Evolutionary conservation across 352 stramenopile species (phyloP).

Genomic region (Pythium plurisporium): DNA sequence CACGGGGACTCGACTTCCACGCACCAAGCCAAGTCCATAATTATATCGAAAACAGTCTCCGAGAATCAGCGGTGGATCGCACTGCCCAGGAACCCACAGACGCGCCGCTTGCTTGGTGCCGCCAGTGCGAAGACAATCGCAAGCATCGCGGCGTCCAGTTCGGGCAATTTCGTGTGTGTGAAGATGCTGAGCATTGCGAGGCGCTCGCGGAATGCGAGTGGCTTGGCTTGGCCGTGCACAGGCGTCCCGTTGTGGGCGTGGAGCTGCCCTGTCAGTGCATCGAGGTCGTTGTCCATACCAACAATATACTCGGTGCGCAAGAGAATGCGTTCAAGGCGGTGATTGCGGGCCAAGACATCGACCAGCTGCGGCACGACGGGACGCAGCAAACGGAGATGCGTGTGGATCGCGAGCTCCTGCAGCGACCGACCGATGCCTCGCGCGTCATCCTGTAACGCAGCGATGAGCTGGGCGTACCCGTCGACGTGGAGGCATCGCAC

Average conservation of each 20-base stretch:
- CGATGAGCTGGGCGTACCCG: neutral
- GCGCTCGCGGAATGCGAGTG: neutral
- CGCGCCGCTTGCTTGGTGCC: neutral
- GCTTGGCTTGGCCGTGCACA: neutral
- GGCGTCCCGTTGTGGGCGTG: neutral
- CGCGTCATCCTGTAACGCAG: neutral
- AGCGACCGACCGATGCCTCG: neutral
- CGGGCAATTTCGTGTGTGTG: neutral
- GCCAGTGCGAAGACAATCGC: constrained; percentile 2
- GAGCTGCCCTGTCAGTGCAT: neutral
- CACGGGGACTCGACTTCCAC: too few relatives aligned
- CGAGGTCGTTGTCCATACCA: neutral
- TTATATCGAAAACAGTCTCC: too few relatives aligned
- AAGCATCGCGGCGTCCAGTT: neutral
- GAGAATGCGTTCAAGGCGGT: neutral
- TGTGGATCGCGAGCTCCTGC: neutral
- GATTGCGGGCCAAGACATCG: neutral
- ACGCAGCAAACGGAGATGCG: neutral
- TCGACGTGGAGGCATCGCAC: neutral
- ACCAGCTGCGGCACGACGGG: neutral
- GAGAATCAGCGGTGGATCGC: too few relatives aligned
- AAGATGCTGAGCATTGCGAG: constrained; percentile 5
- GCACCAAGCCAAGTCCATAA: too few relatives aligned
- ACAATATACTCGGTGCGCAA: neutral
- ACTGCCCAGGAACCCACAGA: neutral